A percentile compares a stretch with the other conserved stretches of the same genome.
Conservation (phyloP, 345 rosid genomes). For the Hevea brasiliensis region DNA sequence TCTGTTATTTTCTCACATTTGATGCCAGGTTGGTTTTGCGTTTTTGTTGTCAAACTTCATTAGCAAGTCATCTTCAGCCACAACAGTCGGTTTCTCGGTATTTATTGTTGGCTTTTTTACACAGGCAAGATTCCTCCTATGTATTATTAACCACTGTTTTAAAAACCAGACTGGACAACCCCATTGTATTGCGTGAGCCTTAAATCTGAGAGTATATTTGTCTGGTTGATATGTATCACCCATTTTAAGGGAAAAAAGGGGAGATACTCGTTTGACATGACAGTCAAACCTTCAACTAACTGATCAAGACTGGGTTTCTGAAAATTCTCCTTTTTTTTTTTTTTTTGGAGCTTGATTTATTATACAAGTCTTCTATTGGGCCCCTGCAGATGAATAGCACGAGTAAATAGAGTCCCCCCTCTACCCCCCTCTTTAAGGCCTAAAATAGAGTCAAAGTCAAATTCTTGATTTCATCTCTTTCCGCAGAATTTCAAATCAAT, state of each 20-base stretch:
- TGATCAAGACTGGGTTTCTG: not conserved
- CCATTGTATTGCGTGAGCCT: not conserved
- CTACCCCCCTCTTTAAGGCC: not conserved
- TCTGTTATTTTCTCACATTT: constrained; percentile 16
- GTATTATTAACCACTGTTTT: not conserved
- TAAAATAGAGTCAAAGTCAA: not conserved
- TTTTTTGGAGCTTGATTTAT: not conserved
- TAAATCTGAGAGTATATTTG: not conserved
- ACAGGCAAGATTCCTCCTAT: constrained; percentile 51
- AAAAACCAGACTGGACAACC: not conserved
- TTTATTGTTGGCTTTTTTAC: constrained; percentile 76
- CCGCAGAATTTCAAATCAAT: not conserved
- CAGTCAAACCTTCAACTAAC: not conserved
- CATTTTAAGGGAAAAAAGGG: not conserved
- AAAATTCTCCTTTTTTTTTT: too few relatives aligned
- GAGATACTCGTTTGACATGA: not conserved
- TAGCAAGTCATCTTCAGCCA: constrained; percentile 78
- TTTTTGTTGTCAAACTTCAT: constrained; percentile 85
- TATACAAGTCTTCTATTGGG: too few relatives aligned
- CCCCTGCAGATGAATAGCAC: too few relatives aligned
- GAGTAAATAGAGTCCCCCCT: not conserved
- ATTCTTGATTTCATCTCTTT: not conserved
- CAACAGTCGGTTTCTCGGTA: constrained; percentile 70
- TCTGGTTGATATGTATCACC: not conserved
- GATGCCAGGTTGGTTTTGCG: constrained; percentile 69